Evolutionary conservation across 495 filamentous ascomycete genomes (phyloP), one percentile per base, ranked within the genome.

Genomic region (Tuber umbilicatum): DNA sequence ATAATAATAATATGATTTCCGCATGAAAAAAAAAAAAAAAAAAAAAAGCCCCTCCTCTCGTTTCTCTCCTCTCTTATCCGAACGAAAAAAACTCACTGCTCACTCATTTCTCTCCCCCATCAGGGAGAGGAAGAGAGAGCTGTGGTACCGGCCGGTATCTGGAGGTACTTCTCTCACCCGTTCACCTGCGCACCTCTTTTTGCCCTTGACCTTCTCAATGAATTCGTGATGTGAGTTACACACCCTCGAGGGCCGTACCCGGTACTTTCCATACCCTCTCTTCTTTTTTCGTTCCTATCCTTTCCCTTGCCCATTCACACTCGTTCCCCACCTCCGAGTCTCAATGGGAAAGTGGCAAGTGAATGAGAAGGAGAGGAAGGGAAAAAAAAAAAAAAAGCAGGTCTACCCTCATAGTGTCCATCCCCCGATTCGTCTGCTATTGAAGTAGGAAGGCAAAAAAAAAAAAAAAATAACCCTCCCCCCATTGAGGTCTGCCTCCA

Each of bases 371-470:
- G 42, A 43, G 14, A 43, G 9, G 9, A 3, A 7, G 17, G 21
- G 27, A 55, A 55, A n/a, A n/a, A 27, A 27, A 31, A 31, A 27
- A 55, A 55, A 60, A 64, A 35, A 64, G 55, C 27, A 64, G 55
- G 55, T 64, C 55, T 35, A 64, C 55, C 55, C 55, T 14, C 27
- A 64, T 64, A 17, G 55, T 27, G 12, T 4, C 31, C 55, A 64
- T 64, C 31, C 55, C n/a, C 55, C 55, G 55, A 64, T 64, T 64
- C 27, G 55, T 14, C 55, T 64, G 31, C 55, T 64, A 64, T 64
- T 64, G 55, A 64, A 27, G 55, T 35, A 64, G 27, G 55, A 35
- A 55, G 23, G 3, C 10, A 31, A 60, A 27, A 27, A 64, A 19
- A 60, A 60, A 60, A 27, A 17, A 55, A n/a, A 9, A 55, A 14